These are phyloP conservation scores for Misopates orontium DNA, from an alignment of 257 asterid species.

Conservation along the genomic window DNA sequence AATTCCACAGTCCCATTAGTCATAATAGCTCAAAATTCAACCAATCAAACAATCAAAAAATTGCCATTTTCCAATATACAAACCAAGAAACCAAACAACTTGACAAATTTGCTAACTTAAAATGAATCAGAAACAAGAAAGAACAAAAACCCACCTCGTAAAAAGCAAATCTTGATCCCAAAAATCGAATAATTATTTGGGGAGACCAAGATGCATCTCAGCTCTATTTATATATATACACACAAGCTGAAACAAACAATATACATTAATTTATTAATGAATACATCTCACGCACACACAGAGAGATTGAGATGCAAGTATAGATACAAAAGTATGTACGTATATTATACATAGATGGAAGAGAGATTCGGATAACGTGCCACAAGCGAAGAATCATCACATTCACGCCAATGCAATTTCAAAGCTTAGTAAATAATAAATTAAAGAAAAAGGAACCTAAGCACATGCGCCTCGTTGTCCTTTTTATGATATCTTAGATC, in stretches of 20 bases:
- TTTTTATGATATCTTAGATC: conserved; percentile 36
- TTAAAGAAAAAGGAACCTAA: conserved; percentile 34
- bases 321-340: background rate
- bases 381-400: conserved; percentile 19
- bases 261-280: background rate
- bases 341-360: conserved; percentile 8
- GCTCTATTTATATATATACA: background rate
- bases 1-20: too few species aligned
- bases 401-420: too few species aligned
- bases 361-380: conserved; percentile 23
- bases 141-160: conserved; percentile 20
- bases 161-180: conserved; percentile 20
- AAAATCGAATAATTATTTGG: background rate
- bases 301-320: conserved; percentile 6
- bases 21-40: background rate
- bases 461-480: conserved; percentile 51
- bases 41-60: background rate
- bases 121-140: background rate
- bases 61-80: background rate
- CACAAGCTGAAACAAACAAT: background rate
- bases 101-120: background rate
- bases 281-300: background rate
- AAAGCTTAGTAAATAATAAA: conserved; percentile 15
- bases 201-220: conserved; percentile 13
- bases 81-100: background rate